These are phyloP conservation scores for Eragrostis tef DNA, from an alignment of 202 grass and related monocot species.

Conservation along the genomic window DNA sequence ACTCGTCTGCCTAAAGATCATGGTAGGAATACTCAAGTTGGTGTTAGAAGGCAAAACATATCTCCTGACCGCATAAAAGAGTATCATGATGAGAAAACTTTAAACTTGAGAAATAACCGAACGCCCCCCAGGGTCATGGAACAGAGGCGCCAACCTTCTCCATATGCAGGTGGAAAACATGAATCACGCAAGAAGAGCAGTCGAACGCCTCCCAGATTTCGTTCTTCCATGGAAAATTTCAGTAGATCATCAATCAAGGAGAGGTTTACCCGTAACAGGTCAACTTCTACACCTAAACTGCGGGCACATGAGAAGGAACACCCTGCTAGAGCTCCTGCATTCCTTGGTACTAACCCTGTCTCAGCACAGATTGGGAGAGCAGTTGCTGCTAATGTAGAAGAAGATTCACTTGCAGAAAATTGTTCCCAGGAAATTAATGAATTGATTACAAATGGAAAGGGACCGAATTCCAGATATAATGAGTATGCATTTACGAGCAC, in stretches of 20 bases:
- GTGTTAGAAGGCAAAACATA: constrained; percentile 50
- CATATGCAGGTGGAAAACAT: constrained; percentile 40
- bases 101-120: constrained; percentile 44
- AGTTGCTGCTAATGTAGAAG: constrained; percentile 44
- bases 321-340: constrained; percentile 56
- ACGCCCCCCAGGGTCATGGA: constrained; percentile 52
- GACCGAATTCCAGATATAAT: constrained; percentile 59
- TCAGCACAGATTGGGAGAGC: constrained; percentile 37
- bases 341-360: constrained; percentile 48
- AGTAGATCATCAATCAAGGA: constrained; percentile 53
- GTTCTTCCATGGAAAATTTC: constrained; percentile 47
- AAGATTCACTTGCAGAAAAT: constrained; percentile 53
- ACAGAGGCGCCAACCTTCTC: constrained; percentile 48
- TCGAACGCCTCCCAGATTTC: constrained; percentile 56
- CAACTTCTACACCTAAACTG: constrained; percentile 59
- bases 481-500: constrained; percentile 62
- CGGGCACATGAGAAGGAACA: constrained; percentile 49
- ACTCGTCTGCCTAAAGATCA: constrained; percentile 46
- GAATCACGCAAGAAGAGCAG: constrained; percentile 57
- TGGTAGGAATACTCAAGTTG: constrained; percentile 48
- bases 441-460: constrained; percentile 48
- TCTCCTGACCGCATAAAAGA: constrained; percentile 50
- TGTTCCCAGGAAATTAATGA: constrained; percentile 54
- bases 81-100: constrained; percentile 47
- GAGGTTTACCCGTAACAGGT: constrained; percentile 47